These are phyloP conservation scores for Metschnikowia lachancei DNA, from an alignment of 805 yeast genomes.

Conservation along the genomic window DNA sequence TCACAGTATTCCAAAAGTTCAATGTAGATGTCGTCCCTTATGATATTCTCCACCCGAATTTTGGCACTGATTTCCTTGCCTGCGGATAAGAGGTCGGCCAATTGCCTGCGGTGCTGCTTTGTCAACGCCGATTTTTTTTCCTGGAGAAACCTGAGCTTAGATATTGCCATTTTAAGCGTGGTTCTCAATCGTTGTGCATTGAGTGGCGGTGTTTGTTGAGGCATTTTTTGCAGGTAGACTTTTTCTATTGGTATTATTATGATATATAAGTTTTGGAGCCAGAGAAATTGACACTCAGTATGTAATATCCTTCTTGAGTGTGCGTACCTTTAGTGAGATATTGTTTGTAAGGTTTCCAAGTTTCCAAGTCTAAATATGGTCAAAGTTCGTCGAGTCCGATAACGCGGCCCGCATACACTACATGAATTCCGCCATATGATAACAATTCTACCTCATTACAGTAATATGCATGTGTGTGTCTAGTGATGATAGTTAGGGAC, in stretches of 20 bases:
- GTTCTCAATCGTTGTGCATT: constrained; percentile 39
- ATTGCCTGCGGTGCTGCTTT: constrained; percentile 65
- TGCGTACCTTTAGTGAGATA: background rate
- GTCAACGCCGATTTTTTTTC: constrained; percentile 72
- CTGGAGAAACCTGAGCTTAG: constrained; percentile 66
- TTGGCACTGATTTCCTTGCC: constrained; percentile 82
- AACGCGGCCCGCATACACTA: too few species aligned
- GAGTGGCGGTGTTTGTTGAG: constrained; percentile 27
- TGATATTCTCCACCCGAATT: constrained; percentile 79
- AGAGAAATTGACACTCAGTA: too few species aligned
- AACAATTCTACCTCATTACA: too few species aligned
- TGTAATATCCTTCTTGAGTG: background rate
- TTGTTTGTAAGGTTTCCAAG: too few species aligned
- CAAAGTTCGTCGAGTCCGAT: too few species aligned
- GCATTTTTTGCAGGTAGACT: background rate
- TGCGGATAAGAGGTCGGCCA: constrained; percentile 65
- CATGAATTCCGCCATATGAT: too few species aligned
- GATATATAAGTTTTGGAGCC: too few species aligned
- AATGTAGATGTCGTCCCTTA: constrained; percentile 75
- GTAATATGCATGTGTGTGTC: too few species aligned
- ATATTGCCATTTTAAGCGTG: constrained; percentile 63
- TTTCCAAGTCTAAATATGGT: too few species aligned
- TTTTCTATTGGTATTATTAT: background rate
- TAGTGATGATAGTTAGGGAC: too few species aligned
- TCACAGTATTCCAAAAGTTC: constrained; percentile 79